Evolutionary conservation across 768 basidiomycete genomes (phyloP).

Genomic region (Rhodotorula kratochvilovae): DNA sequence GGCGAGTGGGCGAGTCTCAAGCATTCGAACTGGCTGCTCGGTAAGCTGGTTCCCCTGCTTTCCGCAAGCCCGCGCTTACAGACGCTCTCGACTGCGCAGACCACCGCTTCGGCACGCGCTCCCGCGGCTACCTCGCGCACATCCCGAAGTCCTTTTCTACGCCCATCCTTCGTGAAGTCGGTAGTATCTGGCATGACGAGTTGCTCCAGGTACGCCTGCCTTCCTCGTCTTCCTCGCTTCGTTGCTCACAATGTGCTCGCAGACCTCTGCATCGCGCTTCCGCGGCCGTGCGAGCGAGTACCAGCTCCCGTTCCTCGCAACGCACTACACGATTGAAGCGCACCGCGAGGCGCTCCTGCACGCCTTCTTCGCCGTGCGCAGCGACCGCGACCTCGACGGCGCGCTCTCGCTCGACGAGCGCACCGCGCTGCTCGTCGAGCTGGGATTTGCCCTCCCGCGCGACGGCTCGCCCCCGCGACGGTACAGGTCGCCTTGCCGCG

Average conservation of each 20-base stretch:
- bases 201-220: conserved; percentile 6
- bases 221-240: neutral
- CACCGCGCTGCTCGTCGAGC: conserved; percentile 7
- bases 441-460: neutral
- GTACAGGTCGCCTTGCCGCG: neutral
- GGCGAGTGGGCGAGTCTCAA: conserved; percentile 52
- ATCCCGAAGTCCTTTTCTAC: conserved; percentile 49
- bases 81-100: conserved; percentile 22
- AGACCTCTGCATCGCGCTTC: conserved; percentile 46
- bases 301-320: conserved; percentile 29
- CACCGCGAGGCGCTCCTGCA: conserved; percentile 37
- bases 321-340: conserved; percentile 36
- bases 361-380: conserved; percentile 23
- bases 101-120: conserved; percentile 50
- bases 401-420: conserved; percentile 26
- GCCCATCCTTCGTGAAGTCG: conserved; percentile 48
- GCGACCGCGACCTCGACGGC: conserved; percentile 17
- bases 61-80: too few species aligned
- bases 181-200: conserved; percentile 45
- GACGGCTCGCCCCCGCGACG: accelerated
- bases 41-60: neutral
- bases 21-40: conserved; percentile 48
- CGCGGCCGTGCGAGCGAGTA: conserved; percentile 30
- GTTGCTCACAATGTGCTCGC: conserved; percentile 41
- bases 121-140: conserved; percentile 51